Evolutionary conservation across 768 basidiomycete species (phyloP).

Genomic region (Phylloporus scabripes): DNA sequence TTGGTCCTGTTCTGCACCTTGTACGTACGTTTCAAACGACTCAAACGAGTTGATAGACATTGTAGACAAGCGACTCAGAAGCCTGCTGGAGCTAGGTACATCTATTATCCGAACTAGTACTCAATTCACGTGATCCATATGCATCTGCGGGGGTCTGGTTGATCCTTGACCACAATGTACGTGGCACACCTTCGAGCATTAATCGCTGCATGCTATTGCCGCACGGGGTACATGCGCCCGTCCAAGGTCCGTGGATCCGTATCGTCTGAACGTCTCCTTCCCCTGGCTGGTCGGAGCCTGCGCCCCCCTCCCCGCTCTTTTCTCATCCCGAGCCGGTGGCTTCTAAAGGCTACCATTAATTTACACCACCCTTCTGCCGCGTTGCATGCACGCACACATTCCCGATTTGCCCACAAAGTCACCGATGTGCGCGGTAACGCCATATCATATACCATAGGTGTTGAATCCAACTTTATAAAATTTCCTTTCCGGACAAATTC

Average conservation of each 20-base stretch:
- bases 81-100: not conserved
- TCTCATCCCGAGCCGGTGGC: not conserved
- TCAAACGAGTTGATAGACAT: constrained; percentile 21
- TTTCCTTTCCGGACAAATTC: not conserved
- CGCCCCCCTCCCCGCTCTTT: not conserved
- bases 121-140: constrained; percentile 10
- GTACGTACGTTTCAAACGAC: constrained; percentile 24
- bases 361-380: not conserved
- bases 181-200: not conserved
- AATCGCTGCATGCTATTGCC: not conserved
- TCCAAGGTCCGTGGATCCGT: not conserved
- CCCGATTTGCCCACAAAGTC: not conserved
- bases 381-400: not conserved
- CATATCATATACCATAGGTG: constrained; percentile 1
- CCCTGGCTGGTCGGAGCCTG: not conserved
- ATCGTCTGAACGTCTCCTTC: not conserved
- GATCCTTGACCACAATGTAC: not conserved
- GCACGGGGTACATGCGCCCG: too few relatives aligned
- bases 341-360: not conserved
- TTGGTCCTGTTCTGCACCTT: constrained; percentile 38
- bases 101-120: not conserved
- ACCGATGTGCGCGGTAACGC: constrained; percentile 9
- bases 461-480: not conserved
- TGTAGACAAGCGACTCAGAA: not conserved
- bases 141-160: not conserved